A percentile compares a stretch with the other conserved stretches of the same genome.
These are phyloP conservation scores for Alternaria gaisen DNA, from an alignment of 2,329 filamentous ascomycete species.

Conservation along the genomic window DNA sequence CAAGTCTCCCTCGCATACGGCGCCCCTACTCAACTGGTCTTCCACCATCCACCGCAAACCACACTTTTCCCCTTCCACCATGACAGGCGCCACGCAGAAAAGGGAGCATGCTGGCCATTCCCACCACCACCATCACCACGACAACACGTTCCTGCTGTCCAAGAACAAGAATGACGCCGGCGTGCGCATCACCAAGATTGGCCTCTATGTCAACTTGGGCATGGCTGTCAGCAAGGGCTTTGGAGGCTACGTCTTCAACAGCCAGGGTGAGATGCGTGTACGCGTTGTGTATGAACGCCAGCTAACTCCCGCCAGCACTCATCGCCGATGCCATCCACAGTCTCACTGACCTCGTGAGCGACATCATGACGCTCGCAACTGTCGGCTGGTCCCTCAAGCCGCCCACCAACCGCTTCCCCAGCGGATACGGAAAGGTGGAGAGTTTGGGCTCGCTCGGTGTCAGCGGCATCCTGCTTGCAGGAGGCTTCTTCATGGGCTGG, in stretches of 20 bases:
- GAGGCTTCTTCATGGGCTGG: constrained; percentile 89
- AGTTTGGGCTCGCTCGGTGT: constrained; percentile 93
- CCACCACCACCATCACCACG: constrained; percentile 79
- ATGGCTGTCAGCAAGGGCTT: constrained; percentile 95
- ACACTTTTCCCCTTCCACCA: constrained; percentile 41
- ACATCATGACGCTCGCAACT: constrained; percentile 91
- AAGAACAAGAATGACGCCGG: constrained; percentile 89
- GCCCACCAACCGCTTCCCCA: constrained; percentile 83
- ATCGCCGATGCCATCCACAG: constrained; percentile 95
- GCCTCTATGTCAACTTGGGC: constrained; percentile 85
- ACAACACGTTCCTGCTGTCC: constrained; percentile 83
- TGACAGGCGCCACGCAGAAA: constrained; percentile 42
- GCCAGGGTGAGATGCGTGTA: constrained; percentile 63
- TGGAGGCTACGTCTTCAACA: constrained; percentile 94
- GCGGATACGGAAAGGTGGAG: constrained; percentile 97
- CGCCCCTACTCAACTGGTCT: constrained; percentile 41
- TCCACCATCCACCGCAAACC: constrained; percentile 43
- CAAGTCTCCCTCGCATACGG: constrained; percentile 12
- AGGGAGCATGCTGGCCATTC: constrained; percentile 56
- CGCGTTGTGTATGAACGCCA: background rate
- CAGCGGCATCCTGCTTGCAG: constrained; percentile 86
- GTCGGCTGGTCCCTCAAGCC: constrained; percentile 92
- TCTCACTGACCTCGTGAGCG: constrained; percentile 92
- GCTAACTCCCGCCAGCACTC: constrained; percentile 65
- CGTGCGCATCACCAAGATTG: constrained; percentile 91